These are phyloP conservation scores for Microbotryum violaceum DNA, from an alignment of 1,284 basidiomycete species.

Conservation along the genomic window DNA sequence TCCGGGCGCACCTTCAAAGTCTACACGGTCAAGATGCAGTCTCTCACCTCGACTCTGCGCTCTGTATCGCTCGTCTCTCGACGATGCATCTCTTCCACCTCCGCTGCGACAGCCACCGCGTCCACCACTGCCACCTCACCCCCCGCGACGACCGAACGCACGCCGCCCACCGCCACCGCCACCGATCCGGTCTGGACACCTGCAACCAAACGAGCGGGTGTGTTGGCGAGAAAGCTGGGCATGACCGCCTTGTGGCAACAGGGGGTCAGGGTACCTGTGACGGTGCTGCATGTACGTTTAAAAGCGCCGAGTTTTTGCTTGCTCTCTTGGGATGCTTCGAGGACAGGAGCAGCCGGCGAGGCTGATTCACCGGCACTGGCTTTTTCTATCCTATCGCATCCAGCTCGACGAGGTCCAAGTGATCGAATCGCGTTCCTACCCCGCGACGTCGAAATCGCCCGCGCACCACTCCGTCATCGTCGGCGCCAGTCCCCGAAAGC, in stretches of 20 bases:
- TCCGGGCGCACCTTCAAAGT: background rate
- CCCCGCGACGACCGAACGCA: background rate
- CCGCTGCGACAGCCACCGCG: background rate
- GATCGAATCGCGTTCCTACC: slow-evolving; percentile 36
- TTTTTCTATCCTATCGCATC: slow-evolving; percentile 9
- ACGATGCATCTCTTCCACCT: background rate
- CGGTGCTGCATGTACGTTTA: slow-evolving; percentile 86
- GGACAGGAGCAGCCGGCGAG: too few species aligned
- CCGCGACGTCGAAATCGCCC: slow-evolving; percentile 35
- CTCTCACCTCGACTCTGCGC: background rate
- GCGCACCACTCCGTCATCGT: slow-evolving; percentile 42
- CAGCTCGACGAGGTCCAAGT: slow-evolving; percentile 49
- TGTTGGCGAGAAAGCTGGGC: slow-evolving; percentile 89
- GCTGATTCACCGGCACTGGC: background rate
- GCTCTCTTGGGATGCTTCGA: too few species aligned
- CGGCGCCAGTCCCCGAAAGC: slow-evolving; percentile 41
- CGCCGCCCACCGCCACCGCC: background rate
- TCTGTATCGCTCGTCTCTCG: background rate
- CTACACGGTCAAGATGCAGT: slow-evolving; percentile 8
- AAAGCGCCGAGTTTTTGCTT: too few species aligned
- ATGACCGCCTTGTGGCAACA: slow-evolving; percentile 94
- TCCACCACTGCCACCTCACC: slow-evolving; percentile 14
- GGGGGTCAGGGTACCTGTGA: slow-evolving; percentile 80
- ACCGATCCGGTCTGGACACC: slow-evolving; percentile 58
- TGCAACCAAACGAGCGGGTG: slow-evolving; percentile 78